Percentiles rank a stretch among this genome's conserved stretches.
phyloP scores from a whole-genome alignment of 73 alveolate genomes.

The Loxodes magnus region DNA sequence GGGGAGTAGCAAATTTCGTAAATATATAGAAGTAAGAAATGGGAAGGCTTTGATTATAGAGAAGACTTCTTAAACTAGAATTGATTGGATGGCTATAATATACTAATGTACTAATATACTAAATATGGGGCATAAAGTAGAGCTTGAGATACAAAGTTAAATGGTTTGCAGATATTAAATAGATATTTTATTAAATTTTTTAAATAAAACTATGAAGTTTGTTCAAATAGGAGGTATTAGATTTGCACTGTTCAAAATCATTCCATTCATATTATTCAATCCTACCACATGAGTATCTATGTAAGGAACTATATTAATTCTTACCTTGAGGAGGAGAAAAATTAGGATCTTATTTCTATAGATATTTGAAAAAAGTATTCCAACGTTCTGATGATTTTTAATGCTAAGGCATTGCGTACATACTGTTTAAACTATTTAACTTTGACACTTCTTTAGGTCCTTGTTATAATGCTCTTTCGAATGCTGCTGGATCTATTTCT shows the following conservation, averaged over 20 bases:
- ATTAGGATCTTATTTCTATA: constrained; percentile 25
- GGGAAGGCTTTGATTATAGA: too few species aligned
- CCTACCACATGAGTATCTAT: constrained; percentile 43
- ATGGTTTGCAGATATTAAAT: too few species aligned
- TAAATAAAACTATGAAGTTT: too few species aligned
- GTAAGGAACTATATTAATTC: constrained; percentile 29
- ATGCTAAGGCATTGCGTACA: constrained; percentile 2
- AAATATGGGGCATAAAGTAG: too few species aligned
- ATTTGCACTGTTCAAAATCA: background rate
- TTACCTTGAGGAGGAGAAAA: constrained; percentile 29
- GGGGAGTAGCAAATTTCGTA: too few species aligned
- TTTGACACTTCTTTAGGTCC: constrained; percentile 8
- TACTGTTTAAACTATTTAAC: background rate
- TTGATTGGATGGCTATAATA: too few species aligned
- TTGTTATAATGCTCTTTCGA: constrained; percentile 56
- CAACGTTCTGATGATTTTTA: background rate
- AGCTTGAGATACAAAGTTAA: too few species aligned
- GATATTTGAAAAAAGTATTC: background rate
- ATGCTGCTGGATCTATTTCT: constrained; percentile 75
- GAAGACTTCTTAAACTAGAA: too few species aligned
- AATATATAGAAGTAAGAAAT: too few species aligned
- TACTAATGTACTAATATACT: too few species aligned
- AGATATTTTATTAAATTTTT: too few species aligned
- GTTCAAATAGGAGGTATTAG: constrained; percentile 10
- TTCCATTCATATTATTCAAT: constrained; percentile 23